Conservation (phyloP, 2,329 filamentous ascomycete species). For the Pseudogymnoascus sp. region DNA sequence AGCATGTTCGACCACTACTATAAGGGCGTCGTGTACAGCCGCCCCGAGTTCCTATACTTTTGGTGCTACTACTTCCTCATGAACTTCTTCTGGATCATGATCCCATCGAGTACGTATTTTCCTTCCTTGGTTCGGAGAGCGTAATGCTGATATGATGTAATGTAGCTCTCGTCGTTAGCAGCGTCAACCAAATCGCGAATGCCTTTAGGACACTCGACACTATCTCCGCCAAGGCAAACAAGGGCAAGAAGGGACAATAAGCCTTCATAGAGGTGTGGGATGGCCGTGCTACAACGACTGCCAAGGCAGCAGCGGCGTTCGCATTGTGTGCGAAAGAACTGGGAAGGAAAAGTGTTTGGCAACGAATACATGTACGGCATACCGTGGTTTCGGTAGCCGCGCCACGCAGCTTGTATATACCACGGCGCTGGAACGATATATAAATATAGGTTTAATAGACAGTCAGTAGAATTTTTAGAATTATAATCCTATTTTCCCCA, state of each 20-base stretch:
- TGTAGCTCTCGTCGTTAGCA: conserved; percentile 32
- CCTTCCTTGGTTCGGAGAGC: background rate
- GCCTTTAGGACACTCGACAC: conserved; percentile 31
- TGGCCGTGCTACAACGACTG: background rate
- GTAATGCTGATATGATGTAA: conserved; percentile 13
- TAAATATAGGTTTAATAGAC: background rate
- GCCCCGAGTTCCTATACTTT: conserved; percentile 54
- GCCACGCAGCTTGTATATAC: background rate
- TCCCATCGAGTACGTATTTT: conserved; percentile 44
- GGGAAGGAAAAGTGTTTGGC: background rate
- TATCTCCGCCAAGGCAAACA: background rate
- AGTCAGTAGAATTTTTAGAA: background rate
- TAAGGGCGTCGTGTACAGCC: conserved; percentile 43
- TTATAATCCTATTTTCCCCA: background rate
- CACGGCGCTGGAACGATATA: background rate
- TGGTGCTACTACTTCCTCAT: conserved; percentile 58
- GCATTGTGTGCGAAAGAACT: background rate
- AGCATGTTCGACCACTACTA: conserved; percentile 44
- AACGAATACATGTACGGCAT: background rate
- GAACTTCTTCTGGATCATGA: conserved; percentile 54
- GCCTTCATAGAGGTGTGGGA: background rate
- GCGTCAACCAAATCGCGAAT: conserved; percentile 29
- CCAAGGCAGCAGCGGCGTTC: background rate
- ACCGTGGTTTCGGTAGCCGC: background rate
- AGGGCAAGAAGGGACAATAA: conserved; percentile 7